These are phyloP conservation scores for Bipolaris sorokiniana DNA, from an alignment of 2,329 filamentous ascomycete genomes.

Conservation along the genomic window DNA sequence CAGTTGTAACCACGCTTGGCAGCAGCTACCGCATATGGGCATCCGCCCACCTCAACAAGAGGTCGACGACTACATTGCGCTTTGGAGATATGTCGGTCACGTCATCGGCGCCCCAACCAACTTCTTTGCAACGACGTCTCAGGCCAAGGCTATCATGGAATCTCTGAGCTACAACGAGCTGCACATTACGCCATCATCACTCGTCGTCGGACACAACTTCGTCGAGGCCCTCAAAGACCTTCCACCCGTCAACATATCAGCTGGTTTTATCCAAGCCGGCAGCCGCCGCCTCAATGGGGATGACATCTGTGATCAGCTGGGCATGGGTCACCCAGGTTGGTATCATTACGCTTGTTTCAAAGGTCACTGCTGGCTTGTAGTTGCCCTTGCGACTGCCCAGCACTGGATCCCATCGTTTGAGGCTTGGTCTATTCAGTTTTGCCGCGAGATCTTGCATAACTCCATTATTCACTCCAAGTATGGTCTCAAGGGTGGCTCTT, in stretches of 20 bases:
- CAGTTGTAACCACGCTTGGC: conserved; percentile 1
- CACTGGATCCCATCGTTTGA: conserved; percentile 1
- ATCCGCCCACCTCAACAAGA: conserved; percentile 1
- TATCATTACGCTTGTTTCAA: conserved; percentile 2
- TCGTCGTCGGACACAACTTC: not conserved
- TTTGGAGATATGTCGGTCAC: not conserved
- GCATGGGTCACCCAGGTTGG: not conserved
- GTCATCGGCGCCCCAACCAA: not conserved
- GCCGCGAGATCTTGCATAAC: not conserved
- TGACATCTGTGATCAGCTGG: conserved; percentile 1
- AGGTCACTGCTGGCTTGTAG: not conserved
- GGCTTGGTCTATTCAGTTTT: not conserved
- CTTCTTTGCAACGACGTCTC: conserved; percentile 1
- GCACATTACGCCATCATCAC: not conserved
- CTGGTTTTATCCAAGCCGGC: conserved; percentile 1
- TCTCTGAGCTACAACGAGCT: not conserved
- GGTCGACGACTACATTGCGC: conserved; percentile 1
- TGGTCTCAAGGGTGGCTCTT: not conserved
- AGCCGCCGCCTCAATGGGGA: not conserved
- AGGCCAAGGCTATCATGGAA: not conserved
- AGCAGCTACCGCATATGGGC: not conserved
- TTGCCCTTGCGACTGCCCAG: not conserved
- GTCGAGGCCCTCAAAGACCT: conserved; percentile 1
- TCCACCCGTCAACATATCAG: conserved; percentile 1
- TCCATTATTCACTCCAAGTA: conserved; percentile 1